Evolutionary conservation across 2,329 filamentous ascomycete species (phyloP).

Genomic region (Cladosporium colombiae): DNA sequence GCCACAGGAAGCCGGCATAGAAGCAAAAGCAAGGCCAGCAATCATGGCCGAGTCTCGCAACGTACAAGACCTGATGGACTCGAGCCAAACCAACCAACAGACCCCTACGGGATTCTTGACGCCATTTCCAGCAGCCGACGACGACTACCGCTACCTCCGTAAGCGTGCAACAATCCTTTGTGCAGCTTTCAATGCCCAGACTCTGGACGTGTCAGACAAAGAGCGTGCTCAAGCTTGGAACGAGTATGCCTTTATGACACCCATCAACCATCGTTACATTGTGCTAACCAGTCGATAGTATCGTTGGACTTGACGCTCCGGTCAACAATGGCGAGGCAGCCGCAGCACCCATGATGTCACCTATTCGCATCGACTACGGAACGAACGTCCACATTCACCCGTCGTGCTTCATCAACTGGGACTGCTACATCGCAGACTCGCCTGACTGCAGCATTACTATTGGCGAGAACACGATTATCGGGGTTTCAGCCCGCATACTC

Average conservation of each 20-base stretch:
- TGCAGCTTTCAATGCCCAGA: slow-evolving; percentile 20
- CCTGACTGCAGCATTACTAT: slow-evolving; percentile 17
- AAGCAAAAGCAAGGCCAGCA: background rate
- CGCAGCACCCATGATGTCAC: slow-evolving; percentile 16
- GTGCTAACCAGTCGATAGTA: background rate
- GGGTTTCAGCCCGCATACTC: slow-evolving; percentile 18
- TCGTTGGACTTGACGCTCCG: background rate
- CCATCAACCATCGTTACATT: background rate
- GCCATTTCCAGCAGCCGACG: slow-evolving; percentile 14
- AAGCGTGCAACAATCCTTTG: slow-evolving; percentile 13
- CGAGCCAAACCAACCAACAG: background rate
- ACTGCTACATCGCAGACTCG: slow-evolving; percentile 21
- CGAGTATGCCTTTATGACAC: slow-evolving; percentile 6
- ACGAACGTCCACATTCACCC: slow-evolving; percentile 21
- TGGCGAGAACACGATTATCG: slow-evolving; percentile 19
- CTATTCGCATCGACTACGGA: slow-evolving; percentile 25
- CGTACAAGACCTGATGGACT: background rate
- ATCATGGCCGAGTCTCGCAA: background rate
- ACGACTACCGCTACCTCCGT: slow-evolving; percentile 19
- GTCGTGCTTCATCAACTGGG: slow-evolving; percentile 22
- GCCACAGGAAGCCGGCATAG: background rate
- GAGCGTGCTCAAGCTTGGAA: slow-evolving; percentile 23
- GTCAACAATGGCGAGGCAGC: background rate
- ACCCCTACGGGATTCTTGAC: background rate
- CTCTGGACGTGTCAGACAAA: background rate